phyloP scores from a whole-genome alignment of 2,329 filamentous ascomycete genomes.

The Sphaerulina populicola region DNA sequence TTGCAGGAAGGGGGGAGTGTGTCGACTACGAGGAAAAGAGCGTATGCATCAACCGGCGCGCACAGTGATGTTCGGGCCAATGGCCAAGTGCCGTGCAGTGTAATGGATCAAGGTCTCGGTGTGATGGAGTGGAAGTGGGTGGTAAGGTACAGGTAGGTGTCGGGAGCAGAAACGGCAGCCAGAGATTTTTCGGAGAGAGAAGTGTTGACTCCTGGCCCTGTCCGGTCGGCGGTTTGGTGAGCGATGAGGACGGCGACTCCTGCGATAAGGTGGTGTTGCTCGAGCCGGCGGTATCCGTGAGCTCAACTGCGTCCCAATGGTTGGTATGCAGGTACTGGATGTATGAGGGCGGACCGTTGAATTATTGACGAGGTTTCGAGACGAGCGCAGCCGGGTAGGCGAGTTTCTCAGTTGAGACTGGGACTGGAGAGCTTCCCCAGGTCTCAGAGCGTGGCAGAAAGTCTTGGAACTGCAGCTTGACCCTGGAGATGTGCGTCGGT shows the following conservation, averaged over 20 bases:
- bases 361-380: not conserved
- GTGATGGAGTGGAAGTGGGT: too few species aligned
- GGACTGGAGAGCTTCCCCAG: constrained; percentile 7
- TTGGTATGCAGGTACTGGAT: constrained; percentile 9
- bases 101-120: not conserved
- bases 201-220: not conserved
- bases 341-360: constrained; percentile 6
- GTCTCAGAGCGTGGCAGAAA: constrained; percentile 1
- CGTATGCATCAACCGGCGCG: constrained; percentile 14
- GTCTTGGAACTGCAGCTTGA: constrained; percentile 6
- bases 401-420: too few species aligned
- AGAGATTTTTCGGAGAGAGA: constrained; percentile 12
- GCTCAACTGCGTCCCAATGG: constrained; percentile 9
- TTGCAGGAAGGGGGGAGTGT: constrained; percentile 4
- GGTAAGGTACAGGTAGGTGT: not conserved
- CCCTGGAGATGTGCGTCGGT: not conserved
- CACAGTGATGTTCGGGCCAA: constrained; percentile 4
- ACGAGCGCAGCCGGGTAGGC: not conserved
- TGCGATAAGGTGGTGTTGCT: constrained; percentile 6
- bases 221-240: not conserved
- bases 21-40: constrained; percentile 13
- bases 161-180: constrained; percentile 4
- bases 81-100: constrained; percentile 7
- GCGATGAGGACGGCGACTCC: constrained; percentile 2
- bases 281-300: constrained; percentile 4